Base-by-base conservation (phyloP, 2,329 filamentous ascomycete genomes). In the Clarireedia homoeocarpa region DNA sequence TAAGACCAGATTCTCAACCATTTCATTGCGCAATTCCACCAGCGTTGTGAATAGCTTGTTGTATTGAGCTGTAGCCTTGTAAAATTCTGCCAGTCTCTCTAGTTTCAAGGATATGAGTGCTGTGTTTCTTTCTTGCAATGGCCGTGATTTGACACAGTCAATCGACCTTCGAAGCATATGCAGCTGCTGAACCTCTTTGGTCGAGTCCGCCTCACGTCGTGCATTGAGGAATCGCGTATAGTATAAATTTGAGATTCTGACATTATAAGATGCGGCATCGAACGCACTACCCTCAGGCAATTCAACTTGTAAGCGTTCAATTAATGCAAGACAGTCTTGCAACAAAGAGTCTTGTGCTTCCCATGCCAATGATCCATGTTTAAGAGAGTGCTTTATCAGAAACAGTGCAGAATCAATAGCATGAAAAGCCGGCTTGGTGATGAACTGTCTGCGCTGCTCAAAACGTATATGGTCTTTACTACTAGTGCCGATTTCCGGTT, bases 171-270 rank as follows among this genome's bases (percentile, higher is more conserved):
- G 79, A 49, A 89, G 74, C 48, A 51, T 27, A 50, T 79, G 77
- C 14, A 86, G 69, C 1, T 78, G 73, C 17, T 72, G 69, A 5
- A 66, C 61, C 48, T 77, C 74, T n/a, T 73, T 72, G 1, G 69
- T 60, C 30, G 73, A 74, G 4, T 71, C 71, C 0, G 71, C 62
- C 24, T 72, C 70, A 50, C 79, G 80, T 14, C 75, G 71, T 58
- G 81, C 67, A 46, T 76, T 73, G 17, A 79, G 71, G 64, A 83
- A 82, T 48, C 81, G 75, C n/a, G 82, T 74, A 67, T 85, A 89
- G 66, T 89, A 89, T 3, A 88, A 75, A 62, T 86, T 85, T 0
- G 86, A 89, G 26, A 89, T 79, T 63, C 84, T 88, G 59, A 86
- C 77, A 56, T 81, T 75, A 61, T 83, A 82, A 2, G 73, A 74